These are phyloP conservation scores for Gaertneriomyces semiglobifer DNA, from an alignment of 192 early-diverging fungal species.

Conservation along the genomic window DNA sequence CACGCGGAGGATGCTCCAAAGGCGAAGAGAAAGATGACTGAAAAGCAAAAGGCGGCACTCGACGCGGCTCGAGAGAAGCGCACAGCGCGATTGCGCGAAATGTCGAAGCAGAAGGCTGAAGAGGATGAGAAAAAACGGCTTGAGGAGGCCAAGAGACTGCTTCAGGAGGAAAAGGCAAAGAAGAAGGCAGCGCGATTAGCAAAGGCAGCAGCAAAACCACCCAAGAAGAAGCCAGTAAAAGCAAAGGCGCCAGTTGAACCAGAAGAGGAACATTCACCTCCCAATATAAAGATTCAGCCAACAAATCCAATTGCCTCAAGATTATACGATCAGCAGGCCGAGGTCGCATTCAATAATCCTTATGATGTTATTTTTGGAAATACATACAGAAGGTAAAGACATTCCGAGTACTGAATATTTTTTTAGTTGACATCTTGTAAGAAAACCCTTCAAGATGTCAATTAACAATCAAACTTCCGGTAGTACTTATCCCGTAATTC, in stretches of 20 bases:
- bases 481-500: background rate
- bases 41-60: background rate
- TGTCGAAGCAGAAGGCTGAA: constrained; percentile 2
- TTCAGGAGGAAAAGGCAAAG: background rate
- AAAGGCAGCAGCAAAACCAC: background rate
- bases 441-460: background rate
- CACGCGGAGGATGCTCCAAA: background rate
- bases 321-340: background rate
- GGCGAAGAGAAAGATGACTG: background rate
- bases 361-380: background rate
- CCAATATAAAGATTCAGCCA: too few species aligned
- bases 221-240: background rate
- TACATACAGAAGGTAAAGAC: background rate
- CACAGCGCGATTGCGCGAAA: background rate
- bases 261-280: too few species aligned
- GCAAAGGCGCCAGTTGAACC: too few species aligned
- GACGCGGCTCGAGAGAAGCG: background rate
- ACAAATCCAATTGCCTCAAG: too few species aligned
- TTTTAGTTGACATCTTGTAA: constrained; percentile 2
- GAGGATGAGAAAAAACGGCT: background rate
- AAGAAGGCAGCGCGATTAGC: background rate
- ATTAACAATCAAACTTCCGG: background rate
- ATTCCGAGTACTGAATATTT: background rate
- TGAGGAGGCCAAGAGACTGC: background rate
- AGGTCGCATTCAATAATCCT: background rate